Conservation (phyloP, 352 stramenopile species). For the Phytophthora uliginosa region DNA sequence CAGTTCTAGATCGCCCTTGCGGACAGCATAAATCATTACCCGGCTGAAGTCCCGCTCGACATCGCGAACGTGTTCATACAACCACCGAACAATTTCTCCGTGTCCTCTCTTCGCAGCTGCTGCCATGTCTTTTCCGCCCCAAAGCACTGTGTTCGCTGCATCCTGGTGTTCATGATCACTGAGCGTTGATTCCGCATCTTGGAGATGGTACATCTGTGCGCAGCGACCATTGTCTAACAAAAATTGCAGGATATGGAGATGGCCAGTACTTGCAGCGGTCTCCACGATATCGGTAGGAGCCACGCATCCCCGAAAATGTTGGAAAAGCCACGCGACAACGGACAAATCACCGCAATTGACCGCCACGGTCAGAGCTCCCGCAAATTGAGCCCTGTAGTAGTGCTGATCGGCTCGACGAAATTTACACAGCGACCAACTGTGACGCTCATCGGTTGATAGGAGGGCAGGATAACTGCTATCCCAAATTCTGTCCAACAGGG, state of each 20-base stretch:
- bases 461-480: conserved; percentile 19
- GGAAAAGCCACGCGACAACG: conserved; percentile 31
- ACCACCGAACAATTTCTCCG: conserved; percentile 28
- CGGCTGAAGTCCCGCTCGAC: conserved; percentile 22
- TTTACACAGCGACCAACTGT: conserved; percentile 25
- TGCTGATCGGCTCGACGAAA: conserved; percentile 24
- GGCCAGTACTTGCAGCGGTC: conserved; percentile 13
- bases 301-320: conserved; percentile 24
- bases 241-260: conserved; percentile 30
- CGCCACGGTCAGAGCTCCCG: conserved; percentile 15
- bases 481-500: conserved; percentile 31
- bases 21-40: conserved; percentile 33
- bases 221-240: conserved; percentile 17
- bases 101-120: conserved; percentile 30
- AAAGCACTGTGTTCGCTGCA: conserved; percentile 19
- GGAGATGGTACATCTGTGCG: not conserved
- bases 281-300: conserved; percentile 18
- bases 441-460: conserved; percentile 4
- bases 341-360: conserved; percentile 12
- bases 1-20: conserved; percentile 31
- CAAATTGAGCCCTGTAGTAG: conserved; percentile 31
- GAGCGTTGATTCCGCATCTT: not conserved
- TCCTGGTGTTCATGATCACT: not conserved
- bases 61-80: conserved; percentile 22
- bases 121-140: conserved; percentile 29